Conservation (phyloP, 1,284 basidiomycete species). For the Rhodotorula sp. region DNA sequence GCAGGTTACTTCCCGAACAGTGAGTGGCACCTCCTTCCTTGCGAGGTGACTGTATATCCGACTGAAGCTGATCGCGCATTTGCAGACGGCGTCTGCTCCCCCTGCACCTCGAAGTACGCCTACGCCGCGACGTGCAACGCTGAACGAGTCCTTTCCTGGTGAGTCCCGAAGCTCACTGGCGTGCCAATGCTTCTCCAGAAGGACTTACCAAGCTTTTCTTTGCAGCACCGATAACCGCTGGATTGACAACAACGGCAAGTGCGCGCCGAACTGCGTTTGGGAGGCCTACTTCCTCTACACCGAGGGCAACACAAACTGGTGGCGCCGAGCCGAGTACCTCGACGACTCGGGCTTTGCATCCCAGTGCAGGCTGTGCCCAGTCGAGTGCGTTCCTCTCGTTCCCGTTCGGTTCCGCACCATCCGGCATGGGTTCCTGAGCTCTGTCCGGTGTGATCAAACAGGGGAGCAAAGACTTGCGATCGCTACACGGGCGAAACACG, state of each 20-base stretch:
- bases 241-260: background rate
- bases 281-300: background rate
- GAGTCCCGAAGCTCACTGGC: background rate
- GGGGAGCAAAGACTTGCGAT: background rate
- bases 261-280: background rate
- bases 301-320: background rate
- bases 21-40: background rate
- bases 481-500: background rate
- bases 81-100: background rate
- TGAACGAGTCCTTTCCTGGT: background rate
- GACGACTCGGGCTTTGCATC: background rate
- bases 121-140: background rate
- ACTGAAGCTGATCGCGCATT: background rate
- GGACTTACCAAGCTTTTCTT: fast-evolving
- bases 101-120: background rate
- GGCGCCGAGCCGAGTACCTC: background rate
- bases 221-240: background rate
- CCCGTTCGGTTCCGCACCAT: background rate
- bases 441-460: background rate
- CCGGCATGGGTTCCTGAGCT: background rate
- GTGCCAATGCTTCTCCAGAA: background rate
- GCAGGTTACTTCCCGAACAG: background rate
- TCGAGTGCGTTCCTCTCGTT: background rate
- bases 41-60: fast-evolving
- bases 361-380: background rate